Conservation (phyloP, 2,329 filamentous ascomycete genomes). For the Fusarium xylarioides region DNA sequence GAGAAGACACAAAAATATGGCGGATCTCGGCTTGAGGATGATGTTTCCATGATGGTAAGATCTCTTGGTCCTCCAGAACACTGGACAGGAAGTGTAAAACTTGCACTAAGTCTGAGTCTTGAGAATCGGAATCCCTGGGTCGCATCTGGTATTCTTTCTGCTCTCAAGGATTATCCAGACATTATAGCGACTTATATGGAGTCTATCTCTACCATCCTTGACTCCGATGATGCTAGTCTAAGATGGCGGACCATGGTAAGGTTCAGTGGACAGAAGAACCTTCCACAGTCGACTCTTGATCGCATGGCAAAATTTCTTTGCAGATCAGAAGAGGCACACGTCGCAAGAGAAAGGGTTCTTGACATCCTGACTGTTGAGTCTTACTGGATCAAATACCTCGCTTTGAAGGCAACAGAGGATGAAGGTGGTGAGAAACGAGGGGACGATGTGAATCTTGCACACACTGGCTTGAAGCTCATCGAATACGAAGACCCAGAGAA, state of each 20-base stretch:
- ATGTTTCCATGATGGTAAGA: not conserved
- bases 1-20: not conserved
- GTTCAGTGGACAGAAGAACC: not conserved
- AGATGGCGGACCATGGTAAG: not conserved
- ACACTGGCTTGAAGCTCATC: not conserved
- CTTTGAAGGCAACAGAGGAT: not conserved
- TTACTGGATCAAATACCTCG: not conserved
- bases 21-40: not conserved
- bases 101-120: not conserved
- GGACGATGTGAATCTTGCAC: accelerated
- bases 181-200: not conserved
- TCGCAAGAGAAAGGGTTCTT: not conserved
- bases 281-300: not conserved
- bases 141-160: not conserved
- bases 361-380: not conserved
- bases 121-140: not conserved
- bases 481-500: not conserved
- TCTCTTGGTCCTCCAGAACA: not conserved
- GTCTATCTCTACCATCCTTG: not conserved
- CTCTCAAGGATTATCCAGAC: not conserved
- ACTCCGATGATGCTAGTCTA: not conserved
- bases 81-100: not conserved
- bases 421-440: not conserved
- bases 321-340: not conserved
- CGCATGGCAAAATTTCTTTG: not conserved